phyloP scores from a whole-genome alignment of 352 stramenopile genomes.

The Phytophthora sojae region DNA sequence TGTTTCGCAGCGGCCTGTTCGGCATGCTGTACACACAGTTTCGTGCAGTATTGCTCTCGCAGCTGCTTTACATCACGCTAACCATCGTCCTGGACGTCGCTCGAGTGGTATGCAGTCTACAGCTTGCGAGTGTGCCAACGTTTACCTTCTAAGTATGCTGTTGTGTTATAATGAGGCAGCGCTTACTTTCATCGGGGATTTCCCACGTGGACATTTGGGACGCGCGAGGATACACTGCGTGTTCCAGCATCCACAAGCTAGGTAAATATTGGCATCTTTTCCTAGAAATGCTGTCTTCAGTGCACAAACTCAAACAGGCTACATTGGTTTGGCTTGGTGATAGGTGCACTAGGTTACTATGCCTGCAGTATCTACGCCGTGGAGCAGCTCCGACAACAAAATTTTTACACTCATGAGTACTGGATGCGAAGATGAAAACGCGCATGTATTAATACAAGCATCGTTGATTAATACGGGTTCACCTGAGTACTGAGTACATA shows the following conservation, averaged over 20 bases:
- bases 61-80: conserved; percentile 57
- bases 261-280: conserved; percentile 23
- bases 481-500: conserved; percentile 20
- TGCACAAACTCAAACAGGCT: background rate
- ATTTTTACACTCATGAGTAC: conserved; percentile 68
- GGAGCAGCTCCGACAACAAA: conserved; percentile 57
- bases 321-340: background rate
- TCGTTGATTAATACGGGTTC: background rate
- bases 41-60: conserved; percentile 49
- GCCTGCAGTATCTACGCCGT: conserved; percentile 56
- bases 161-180: conserved; percentile 24
- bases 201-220: conserved; percentile 57
- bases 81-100: conserved; percentile 52
- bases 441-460: no score
- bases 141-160: background rate
- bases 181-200: conserved; percentile 38
- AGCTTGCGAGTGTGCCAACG: background rate
- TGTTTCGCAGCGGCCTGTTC: conserved; percentile 79
- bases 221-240: conserved; percentile 39
- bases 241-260: conserved; percentile 69
- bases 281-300: background rate
- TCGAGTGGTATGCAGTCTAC: conserved; percentile 43
- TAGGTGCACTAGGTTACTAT: conserved; percentile 64
- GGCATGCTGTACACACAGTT: conserved; percentile 67
- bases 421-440: conserved; percentile 50